A percentile compares a stretch with the other conserved stretches of the same genome.
Conservation (phyloP, 75 land plant species). For the Selaginella tamariscina region DNA sequence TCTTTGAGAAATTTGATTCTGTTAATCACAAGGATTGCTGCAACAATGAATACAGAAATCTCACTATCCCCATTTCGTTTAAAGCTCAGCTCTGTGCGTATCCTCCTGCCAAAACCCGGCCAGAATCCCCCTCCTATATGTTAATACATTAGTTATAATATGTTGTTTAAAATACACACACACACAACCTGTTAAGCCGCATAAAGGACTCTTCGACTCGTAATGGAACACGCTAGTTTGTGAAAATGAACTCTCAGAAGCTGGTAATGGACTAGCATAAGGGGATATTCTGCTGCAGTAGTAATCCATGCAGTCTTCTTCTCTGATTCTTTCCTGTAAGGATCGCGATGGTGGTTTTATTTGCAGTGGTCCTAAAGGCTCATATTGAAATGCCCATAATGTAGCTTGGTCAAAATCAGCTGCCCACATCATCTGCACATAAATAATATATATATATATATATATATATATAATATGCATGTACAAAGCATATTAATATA, state of each 20-base stretch:
- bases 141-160: too few species aligned
- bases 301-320: constrained; percentile 7
- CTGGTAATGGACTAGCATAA: neutral
- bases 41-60: constrained; percentile 75
- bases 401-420: constrained; percentile 73
- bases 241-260: neutral
- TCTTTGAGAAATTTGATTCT: constrained; percentile 49
- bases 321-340: neutral
- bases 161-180: too few species aligned
- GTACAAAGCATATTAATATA: too few species aligned
- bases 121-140: constrained; percentile 44
- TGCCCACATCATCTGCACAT: constrained; percentile 88
- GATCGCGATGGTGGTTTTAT: constrained; percentile 26
- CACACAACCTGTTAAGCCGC: neutral
- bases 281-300: neutral
- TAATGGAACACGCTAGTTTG: neutral
- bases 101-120: constrained; percentile 32
- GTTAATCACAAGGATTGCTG: constrained; percentile 60
- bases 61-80: constrained; percentile 53
- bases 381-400: constrained; percentile 35
- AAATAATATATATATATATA: neutral
- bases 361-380: constrained; percentile 47
- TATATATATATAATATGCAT: too few species aligned
- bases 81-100: constrained; percentile 15
- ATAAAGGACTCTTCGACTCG: neutral